These are phyloP conservation scores for Psilocybe sp. DNA, from an alignment of 768 basidiomycete species.

Conservation along the genomic window DNA sequence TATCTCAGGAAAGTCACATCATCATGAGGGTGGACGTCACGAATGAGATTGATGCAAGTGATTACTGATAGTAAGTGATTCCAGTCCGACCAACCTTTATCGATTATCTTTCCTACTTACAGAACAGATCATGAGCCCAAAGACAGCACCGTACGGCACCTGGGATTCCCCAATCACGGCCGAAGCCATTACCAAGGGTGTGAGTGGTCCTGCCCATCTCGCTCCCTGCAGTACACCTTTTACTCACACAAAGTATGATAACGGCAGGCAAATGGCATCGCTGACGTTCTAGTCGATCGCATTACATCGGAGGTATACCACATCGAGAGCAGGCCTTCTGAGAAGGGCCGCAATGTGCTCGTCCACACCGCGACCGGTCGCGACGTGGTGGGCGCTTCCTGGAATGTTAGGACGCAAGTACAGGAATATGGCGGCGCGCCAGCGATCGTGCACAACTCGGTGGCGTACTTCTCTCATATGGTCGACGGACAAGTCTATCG, in stretches of 20 bases:
- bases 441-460: constrained; percentile 46
- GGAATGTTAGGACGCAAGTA: constrained; percentile 60
- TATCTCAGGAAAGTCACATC: too few species aligned
- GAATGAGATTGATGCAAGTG: too few species aligned
- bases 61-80: too few species aligned
- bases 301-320: constrained; percentile 53
- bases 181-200: constrained; percentile 46
- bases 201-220: constrained; percentile 8
- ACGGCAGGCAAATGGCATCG: constrained; percentile 30
- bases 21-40: too few species aligned
- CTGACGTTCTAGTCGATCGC: constrained; percentile 58
- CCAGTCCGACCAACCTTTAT: too few species aligned
- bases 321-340: constrained; percentile 57
- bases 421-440: constrained; percentile 74
- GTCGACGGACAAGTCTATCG: constrained; percentile 52
- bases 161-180: constrained; percentile 60
- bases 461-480: constrained; percentile 59
- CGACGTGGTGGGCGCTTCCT: constrained; percentile 54
- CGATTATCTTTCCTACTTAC: too few species aligned
- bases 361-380: constrained; percentile 45
- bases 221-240: neutral
- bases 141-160: constrained; percentile 52
- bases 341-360: constrained; percentile 49
- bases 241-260: neutral
- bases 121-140: too few species aligned